A percentile compares a stretch with the other conserved stretches of the same genome.
Evolutionary conservation across 768 basidiomycete genomes (phyloP).

Genomic region (Kondoa subrosea): DNA sequence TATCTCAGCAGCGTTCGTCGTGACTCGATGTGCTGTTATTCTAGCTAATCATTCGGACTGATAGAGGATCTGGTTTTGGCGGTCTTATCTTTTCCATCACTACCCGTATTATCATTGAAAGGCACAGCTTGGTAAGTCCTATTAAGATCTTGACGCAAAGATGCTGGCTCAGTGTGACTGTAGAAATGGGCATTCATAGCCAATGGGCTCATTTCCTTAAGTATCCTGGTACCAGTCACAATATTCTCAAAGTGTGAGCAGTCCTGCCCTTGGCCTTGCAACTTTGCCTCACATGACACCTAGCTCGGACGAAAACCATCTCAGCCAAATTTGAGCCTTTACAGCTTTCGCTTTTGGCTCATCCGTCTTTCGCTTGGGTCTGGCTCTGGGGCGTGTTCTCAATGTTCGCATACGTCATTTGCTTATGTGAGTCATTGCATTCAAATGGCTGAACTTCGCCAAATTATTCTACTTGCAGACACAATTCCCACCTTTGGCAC

Average conservation of each 20-base stretch:
- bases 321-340: constrained; percentile 28
- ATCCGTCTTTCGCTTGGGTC: constrained; percentile 31
- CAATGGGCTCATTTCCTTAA: constrained; percentile 30
- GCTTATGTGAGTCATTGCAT: constrained; percentile 27
- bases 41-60: too few relatives aligned
- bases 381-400: constrained; percentile 29
- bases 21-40: too few relatives aligned
- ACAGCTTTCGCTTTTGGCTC: constrained; percentile 26
- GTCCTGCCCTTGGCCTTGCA: too few relatives aligned
- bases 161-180: too few relatives aligned
- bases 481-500: constrained; percentile 32
- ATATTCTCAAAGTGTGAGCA: constrained; percentile 25
- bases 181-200: constrained; percentile 31
- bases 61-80: constrained; percentile 23
- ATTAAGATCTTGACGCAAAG: too few relatives aligned
- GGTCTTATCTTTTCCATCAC: constrained; percentile 22
- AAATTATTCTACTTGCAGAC: too few relatives aligned
- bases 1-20: neutral
- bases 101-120: constrained; percentile 24
- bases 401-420: constrained; percentile 31
- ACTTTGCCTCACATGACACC: neutral
- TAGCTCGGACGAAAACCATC: constrained; percentile 25
- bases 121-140: too few relatives aligned
- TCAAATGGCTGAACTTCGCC: too few relatives aligned
- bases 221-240: constrained; percentile 28